These are phyloP conservation scores for Lactarius quietus DNA, from an alignment of 768 basidiomycete species.

Conservation along the genomic window DNA sequence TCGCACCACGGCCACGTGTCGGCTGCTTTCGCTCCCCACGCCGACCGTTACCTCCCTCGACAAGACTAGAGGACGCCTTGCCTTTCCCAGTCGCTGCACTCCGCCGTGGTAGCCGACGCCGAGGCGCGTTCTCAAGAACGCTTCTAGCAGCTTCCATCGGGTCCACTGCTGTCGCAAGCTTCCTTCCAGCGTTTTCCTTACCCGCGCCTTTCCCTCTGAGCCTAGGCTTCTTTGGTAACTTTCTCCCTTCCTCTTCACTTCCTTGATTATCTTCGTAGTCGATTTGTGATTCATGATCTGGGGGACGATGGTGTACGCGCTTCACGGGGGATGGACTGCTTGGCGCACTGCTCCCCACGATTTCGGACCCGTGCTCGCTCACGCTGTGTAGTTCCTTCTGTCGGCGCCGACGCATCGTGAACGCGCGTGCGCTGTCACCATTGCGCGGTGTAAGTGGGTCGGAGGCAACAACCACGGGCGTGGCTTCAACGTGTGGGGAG, in stretches of 20 bases:
- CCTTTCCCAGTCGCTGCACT: neutral
- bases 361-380: slow-evolving; percentile 18
- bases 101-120: slow-evolving; percentile 1
- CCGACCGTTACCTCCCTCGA: neutral
- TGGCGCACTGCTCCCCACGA: slow-evolving; percentile 10
- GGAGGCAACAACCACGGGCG: slow-evolving; percentile 6
- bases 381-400: slow-evolving; percentile 18
- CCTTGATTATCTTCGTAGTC: slow-evolving; percentile 6
- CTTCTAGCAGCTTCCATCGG: slow-evolving; percentile 13
- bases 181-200: slow-evolving; percentile 29
- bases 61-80: neutral
- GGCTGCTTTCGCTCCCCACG: neutral
- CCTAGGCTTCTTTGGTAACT: slow-evolving; percentile 35
- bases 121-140: slow-evolving; percentile 17
- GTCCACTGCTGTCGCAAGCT: slow-evolving; percentile 34
- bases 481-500: slow-evolving; percentile 5
- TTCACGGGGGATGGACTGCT: slow-evolving; percentile 27
- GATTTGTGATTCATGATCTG: slow-evolving; percentile 12
- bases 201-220: slow-evolving; percentile 24
- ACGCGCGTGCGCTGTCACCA: slow-evolving; percentile 17
- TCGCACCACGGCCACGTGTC: neutral
- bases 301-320: slow-evolving; percentile 10
- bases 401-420: slow-evolving; percentile 26
- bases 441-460: slow-evolving; percentile 22
- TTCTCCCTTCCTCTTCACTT: slow-evolving; percentile 32